Evolutionary conservation across 2,329 filamentous ascomycete species (phyloP).

Genomic region (Plectosphaerella sp.): DNA sequence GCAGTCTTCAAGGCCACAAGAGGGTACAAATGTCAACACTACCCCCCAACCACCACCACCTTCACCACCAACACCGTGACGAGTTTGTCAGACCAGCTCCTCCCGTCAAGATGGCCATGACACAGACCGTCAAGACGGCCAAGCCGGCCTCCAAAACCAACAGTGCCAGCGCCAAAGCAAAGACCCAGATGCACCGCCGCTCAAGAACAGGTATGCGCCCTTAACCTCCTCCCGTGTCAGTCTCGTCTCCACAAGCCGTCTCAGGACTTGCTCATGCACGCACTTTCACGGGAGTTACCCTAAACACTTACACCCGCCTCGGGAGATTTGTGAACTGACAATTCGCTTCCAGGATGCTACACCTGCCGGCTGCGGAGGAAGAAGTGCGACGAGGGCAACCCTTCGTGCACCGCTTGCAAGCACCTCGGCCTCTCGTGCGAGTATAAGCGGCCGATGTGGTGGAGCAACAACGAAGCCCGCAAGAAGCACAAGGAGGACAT

Average conservation of each 20-base stretch:
- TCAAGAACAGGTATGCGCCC: conserved; percentile 77
- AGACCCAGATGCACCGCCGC: conserved; percentile 85
- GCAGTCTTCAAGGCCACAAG: conserved; percentile 14
- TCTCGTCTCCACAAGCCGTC: conserved; percentile 6
- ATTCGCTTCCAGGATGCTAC: conserved; percentile 52
- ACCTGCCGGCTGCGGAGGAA: conserved; percentile 64
- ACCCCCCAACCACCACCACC: conserved; percentile 51
- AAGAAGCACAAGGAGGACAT: conserved; percentile 88
- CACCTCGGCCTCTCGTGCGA: conserved; percentile 82
- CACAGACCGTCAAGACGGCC: conserved; percentile 50
- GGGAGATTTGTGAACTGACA: background rate
- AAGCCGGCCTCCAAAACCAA: conserved; percentile 52
- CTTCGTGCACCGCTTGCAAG: conserved; percentile 61
- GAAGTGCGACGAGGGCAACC: conserved; percentile 64
- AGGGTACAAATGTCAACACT: conserved; percentile 62
- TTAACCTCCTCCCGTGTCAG: conserved; percentile 9
- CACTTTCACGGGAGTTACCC: conserved; percentile 3
- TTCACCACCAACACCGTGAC: conserved; percentile 50
- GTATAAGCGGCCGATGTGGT: conserved; percentile 96
- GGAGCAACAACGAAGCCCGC: conserved; percentile 87
- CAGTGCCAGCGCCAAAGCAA: conserved; percentile 57
- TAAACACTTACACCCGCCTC: conserved; percentile 24
- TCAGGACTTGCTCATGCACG: conserved; percentile 6
- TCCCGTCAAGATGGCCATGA: conserved; percentile 56
- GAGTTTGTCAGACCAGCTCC: conserved; percentile 37